Percentiles rank a stretch among this genome's conserved stretches.
Evolutionary conservation across 139 green algal species (phyloP).

Genomic region (Picochlorum sp.): DNA sequence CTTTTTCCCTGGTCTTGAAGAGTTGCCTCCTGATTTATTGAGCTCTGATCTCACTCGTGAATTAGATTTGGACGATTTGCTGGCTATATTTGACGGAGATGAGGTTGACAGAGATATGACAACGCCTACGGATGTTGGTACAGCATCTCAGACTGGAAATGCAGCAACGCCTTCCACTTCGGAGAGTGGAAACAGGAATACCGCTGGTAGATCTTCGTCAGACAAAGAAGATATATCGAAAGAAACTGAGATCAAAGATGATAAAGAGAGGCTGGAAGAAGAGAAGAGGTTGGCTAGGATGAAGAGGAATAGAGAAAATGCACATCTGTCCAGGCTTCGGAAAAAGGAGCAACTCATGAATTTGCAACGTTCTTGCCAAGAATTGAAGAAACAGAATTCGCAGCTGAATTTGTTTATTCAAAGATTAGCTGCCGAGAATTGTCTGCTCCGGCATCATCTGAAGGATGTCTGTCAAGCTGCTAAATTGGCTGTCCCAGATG

Average conservation of each 20-base stretch:
- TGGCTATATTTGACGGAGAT: neutral
- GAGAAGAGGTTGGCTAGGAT: conserved; percentile 18
- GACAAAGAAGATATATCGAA: neutral
- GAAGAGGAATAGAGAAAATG: conserved; percentile 59
- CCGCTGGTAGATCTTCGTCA: neutral
- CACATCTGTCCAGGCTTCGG: conserved; percentile 54
- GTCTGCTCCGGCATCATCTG: conserved; percentile 43
- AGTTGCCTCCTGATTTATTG: neutral
- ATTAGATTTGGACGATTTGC: conserved; percentile 1
- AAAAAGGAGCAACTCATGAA: conserved; percentile 62
- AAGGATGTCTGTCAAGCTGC: conserved; percentile 19
- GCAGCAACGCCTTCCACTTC: conserved; percentile 16
- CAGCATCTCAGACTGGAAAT: too few relatives aligned
- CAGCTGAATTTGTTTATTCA: conserved; percentile 39
- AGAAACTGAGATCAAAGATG: neutral
- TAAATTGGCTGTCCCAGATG: neutral
- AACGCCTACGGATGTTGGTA: too few relatives aligned
- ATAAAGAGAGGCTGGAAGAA: neutral
- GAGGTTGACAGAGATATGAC: neutral
- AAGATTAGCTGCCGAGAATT: conserved; percentile 52
- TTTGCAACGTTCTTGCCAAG: conserved; percentile 32
- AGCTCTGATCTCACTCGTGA: neutral
- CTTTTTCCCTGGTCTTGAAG: neutral
- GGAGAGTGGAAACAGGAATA: conserved; percentile 18
- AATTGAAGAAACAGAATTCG: conserved; percentile 33